Evolutionary conservation across 352 stramenopile genomes (phyloP).

Genomic region (Paralagenidium karlingii): DNA sequence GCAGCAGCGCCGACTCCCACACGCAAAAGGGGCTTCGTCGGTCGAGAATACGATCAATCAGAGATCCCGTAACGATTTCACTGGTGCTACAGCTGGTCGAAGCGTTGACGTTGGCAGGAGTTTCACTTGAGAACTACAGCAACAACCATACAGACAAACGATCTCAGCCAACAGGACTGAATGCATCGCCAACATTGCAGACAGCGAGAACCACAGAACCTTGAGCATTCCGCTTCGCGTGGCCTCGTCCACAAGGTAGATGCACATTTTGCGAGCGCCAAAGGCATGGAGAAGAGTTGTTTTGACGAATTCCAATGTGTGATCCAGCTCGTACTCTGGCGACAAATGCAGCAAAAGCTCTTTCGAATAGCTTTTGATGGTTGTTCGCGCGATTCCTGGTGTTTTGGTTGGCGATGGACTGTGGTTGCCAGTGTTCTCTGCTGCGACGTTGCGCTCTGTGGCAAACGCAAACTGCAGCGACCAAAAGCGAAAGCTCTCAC

Average conservation of each 20-base stretch:
- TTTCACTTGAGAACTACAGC: not conserved
- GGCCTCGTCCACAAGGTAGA: conserved; percentile 41
- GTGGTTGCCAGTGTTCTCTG: conserved; percentile 16
- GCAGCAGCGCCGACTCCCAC: not conserved
- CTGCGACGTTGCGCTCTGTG: conserved; percentile 15
- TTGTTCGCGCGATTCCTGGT: conserved; percentile 40
- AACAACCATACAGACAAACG: not conserved
- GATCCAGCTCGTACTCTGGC: conserved; percentile 64
- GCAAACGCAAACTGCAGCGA: conserved; percentile 46
- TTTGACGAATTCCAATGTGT: conserved; percentile 60
- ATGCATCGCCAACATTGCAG: too few species aligned
- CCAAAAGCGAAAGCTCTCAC: conserved; percentile 67
- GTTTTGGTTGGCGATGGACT: too few species aligned
- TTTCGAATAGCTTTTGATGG: conserved; percentile 60
- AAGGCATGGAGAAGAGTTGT: conserved; percentile 40
- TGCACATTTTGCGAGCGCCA: conserved; percentile 32
- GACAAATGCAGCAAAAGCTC: conserved; percentile 63
- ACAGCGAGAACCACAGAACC: too few species aligned
- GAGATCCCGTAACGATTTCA: not conserved
- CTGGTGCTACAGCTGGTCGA: too few species aligned
- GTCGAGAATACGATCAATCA: not conserved
- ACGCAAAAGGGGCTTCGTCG: not conserved
- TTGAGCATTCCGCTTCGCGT: conserved; percentile 35
- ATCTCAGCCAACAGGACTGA: not conserved
- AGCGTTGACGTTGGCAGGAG: too few species aligned